Percentiles rank a stretch among this genome's conserved stretches.
Evolutionary conservation across 2,329 filamentous ascomycete genomes (phyloP).

Genomic region (Venturia oleaginea): DNA sequence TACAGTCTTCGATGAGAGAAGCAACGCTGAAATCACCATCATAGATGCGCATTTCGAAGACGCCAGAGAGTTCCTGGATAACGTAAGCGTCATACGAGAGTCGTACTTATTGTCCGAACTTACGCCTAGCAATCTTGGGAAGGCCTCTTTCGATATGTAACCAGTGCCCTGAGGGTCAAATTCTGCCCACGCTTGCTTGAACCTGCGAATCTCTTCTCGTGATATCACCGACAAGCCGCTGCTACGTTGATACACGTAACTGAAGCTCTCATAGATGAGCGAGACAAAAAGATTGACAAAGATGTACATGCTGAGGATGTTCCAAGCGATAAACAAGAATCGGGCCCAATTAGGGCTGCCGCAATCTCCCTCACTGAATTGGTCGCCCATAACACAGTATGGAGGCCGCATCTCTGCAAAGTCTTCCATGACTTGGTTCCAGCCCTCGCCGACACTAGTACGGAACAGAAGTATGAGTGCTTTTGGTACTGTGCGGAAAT

Average conservation of each 20-base stretch:
- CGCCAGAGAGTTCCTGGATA: constrained; percentile 67
- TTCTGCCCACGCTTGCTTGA: constrained; percentile 97
- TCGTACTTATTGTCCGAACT: constrained; percentile 21
- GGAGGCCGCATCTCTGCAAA: constrained; percentile 73
- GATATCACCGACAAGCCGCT: constrained; percentile 86
- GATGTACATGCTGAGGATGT: constrained; percentile 99
- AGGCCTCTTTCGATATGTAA: constrained; percentile 81
- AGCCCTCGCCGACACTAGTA: constrained; percentile 88
- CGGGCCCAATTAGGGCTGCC: constrained; percentile 85
- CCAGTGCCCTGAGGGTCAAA: constrained; percentile 87
- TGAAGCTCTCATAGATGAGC: constrained; percentile 98
- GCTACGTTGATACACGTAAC: constrained; percentile 95
- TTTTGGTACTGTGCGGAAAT: constrained; percentile 90
- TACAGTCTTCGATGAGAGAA: constrained; percentile 79
- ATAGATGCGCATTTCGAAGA: constrained; percentile 97
- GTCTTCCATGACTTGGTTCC: constrained; percentile 97
- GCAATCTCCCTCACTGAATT: constrained; percentile 84
- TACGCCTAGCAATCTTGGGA: constrained; percentile 76
- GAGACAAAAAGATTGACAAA: constrained; percentile 98
- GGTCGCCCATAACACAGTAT: constrained; percentile 61
- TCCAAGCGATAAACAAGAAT: constrained; percentile 89
- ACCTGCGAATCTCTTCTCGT: constrained; percentile 86
- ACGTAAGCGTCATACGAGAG: neutral
- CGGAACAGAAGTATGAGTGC: constrained; percentile 88
- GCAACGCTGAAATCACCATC: constrained; percentile 79